Conservation (phyloP, 257 asterid species). For the Gentiana macrophylla region DNA sequence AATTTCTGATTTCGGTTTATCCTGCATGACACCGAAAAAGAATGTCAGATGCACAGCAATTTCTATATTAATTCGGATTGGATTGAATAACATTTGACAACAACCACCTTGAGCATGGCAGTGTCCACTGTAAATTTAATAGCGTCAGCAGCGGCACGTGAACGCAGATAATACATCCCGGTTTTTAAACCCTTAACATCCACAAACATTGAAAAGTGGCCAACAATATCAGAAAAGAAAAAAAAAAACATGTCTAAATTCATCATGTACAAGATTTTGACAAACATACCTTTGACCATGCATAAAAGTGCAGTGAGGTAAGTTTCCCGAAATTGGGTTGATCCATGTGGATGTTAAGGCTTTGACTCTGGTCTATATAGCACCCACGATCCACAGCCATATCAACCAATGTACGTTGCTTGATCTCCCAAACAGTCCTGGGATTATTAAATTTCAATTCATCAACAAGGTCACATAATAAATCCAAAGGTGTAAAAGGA, state of each 20-base stretch:
- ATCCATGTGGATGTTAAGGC: conserved; percentile 95
- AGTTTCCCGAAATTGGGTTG: conserved; percentile 81
- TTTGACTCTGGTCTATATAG: conserved; percentile 92
- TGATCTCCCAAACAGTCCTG: conserved; percentile 98
- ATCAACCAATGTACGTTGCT: conserved; percentile 66
- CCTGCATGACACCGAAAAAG: conserved; percentile 14
- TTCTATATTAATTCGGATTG: background rate
- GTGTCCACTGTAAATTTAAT: conserved; percentile 88
- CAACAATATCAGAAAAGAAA: background rate
- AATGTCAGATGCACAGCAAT: background rate
- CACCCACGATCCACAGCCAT: conserved; percentile 99
- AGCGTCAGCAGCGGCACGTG: conserved; percentile 97
- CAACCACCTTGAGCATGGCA: conserved; percentile 48
- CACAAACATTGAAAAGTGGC: background rate
- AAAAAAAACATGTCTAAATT: background rate
- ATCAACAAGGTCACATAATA: too few relatives aligned
- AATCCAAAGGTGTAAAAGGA: too few relatives aligned
- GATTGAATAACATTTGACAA: too few relatives aligned
- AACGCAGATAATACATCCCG: conserved; percentile 84
- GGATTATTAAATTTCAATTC: background rate
- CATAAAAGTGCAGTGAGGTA: conserved; percentile 83
- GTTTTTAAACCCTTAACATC: conserved; percentile 75
- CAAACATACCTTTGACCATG: conserved; percentile 66
- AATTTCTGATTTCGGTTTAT: conserved; percentile 19
- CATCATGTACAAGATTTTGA: background rate